Conservation (phyloP, 441 rosid species). For the Hypseocharis bilobata region DNA sequence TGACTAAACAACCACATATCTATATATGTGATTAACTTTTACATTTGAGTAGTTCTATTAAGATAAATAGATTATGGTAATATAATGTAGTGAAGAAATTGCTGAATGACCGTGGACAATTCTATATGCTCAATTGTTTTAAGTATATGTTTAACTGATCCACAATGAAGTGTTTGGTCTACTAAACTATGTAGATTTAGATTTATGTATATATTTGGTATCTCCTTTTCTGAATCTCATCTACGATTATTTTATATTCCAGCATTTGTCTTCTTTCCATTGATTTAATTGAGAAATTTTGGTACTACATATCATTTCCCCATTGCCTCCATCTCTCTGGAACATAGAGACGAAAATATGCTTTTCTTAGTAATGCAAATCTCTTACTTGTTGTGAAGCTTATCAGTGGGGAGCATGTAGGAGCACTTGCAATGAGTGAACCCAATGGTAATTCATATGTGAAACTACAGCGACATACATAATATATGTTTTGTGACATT, state of each 20-base stretch:
- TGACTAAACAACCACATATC: background rate
- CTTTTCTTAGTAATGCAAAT: slow-evolving; percentile 22
- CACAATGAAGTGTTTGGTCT: background rate
- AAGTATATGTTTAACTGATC: background rate
- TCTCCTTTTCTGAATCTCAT: background rate
- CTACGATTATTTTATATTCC: background rate
- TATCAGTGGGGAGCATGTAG: slow-evolving; percentile 89
- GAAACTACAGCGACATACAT: background rate
- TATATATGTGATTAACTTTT: background rate
- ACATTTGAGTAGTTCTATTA: background rate
- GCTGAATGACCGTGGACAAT: background rate
- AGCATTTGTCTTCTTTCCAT: too few species aligned
- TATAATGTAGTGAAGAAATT: background rate
- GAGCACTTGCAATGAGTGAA: slow-evolving; percentile 98
- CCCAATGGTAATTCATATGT: slow-evolving; percentile 60
- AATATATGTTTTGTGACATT: background rate
- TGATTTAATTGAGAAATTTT: background rate
- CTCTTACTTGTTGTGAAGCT: slow-evolving; percentile 48
- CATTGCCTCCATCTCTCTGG: background rate
- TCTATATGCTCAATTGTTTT: background rate
- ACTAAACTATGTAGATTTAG: background rate
- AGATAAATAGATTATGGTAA: background rate
- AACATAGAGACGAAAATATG: background rate
- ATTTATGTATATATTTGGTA: background rate
- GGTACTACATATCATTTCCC: background rate